Evolutionary conservation across 148 eudicot species (phyloP), one percentile per base, ranked within the genome.

Genomic region (Vaccinium myrtillus): DNA sequence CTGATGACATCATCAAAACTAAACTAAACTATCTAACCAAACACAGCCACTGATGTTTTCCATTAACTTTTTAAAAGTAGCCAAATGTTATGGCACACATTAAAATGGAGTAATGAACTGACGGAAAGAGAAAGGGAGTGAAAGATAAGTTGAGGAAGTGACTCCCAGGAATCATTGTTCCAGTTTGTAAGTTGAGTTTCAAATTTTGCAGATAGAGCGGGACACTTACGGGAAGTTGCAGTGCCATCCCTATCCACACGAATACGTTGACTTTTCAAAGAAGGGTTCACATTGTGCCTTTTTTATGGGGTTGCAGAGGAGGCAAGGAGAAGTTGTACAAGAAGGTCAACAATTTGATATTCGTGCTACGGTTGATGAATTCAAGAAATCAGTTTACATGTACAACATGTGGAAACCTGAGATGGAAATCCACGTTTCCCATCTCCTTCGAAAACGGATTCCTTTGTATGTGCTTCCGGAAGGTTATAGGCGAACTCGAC

Each of bases 231-330:
- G 97, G 81, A 94, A 94, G 87, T 83, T 96, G 84, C 97, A 93
- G 84, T 96, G 98, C 84, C 98, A 92, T 86, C 98, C 97, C 5
- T 92, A 92, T 84, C 98, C 93, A 1, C 93, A 93, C n/a, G 93
- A 92, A 82, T 88, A 86, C 84, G 80, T 81, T 50, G 98, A 96
- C 85, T 71, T 86, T 69, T 91, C 95, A 39, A 92, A 90, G 88
- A 89, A 86, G 83, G 91, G 89, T 69, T 87, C 90, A 30, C 92
- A 96, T 82, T 90, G 93, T 93, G 94, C 94, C 49, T 94, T 93
- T 73, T 94, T 92, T 85, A 88, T 96, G 93, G 98, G 98, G 46
- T 89, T 94, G 87, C 98, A 93, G 85, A 91, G 93, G 90, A 94
- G 88, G 84, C 93, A 86, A 86, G 98, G 94, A 1, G 98, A 93